Evolutionary conservation across 148 eudicot genomes (phyloP), one percentile per base, ranked within the genome.

Genomic region (Cornus kousa): DNA sequence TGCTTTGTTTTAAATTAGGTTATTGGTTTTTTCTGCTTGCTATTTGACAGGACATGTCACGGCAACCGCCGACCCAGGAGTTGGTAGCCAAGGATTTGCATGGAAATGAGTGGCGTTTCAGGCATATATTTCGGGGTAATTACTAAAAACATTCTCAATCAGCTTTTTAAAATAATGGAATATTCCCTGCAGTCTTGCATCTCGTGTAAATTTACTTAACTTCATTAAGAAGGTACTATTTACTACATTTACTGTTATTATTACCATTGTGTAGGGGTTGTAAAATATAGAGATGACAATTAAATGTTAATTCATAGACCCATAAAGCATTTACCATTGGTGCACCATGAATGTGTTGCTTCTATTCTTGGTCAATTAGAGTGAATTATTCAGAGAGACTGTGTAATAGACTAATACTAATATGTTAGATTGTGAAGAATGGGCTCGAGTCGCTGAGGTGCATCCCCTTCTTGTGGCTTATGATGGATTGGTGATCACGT

Each of bases 21-120:
- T 35, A 59, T 32, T 74, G 31, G 31, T 16, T 65, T 2, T 32
- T 59, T 46, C 37, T 14, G 62, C 40, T 76, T 50, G 73, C 31
- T 67, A 5, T 71, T 67, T 68, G 78, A 72, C 85, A 93, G 97
- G 95, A 93, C 83, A 93, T 91, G 95, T 89, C 97, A 74, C 86
- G 92, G 71, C 95, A 91, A 76, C 97, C 95, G 37, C 97, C 95
- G 40, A 91, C 97, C 14, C 97, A 93, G 82, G 97, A 93, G 76
- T 77, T 93, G 80, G 88, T 81, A 75, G 97, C 97, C 32, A 93
- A 88, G 74, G 94, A 93, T 85, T 70, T 91, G 64, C 94, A 90
- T 83, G 86, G 88, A 79, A 88, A 80, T 80, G 93, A 89, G 48
- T 93, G 97, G 97, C 91, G 92, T 62, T 93, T 93, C 79, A 87